Conservation (phyloP, 1,139 yeast genomes). For the Yamadazyma jaroonii region DNA sequence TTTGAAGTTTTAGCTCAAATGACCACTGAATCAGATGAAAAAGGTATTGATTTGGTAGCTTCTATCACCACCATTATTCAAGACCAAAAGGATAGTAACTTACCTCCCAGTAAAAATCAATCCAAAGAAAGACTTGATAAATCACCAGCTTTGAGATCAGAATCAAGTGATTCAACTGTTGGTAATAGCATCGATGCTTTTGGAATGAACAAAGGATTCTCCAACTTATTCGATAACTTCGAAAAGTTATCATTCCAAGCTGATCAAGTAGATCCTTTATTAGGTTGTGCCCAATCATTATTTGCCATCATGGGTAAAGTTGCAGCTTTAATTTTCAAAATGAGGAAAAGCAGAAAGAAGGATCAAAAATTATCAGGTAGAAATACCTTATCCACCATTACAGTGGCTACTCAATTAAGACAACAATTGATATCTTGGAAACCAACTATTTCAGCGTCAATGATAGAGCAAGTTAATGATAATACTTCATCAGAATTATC, state of each 20-base stretch:
- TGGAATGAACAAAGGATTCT: conserved; percentile 14
- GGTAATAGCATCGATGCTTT: conserved; percentile 11
- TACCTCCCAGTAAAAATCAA: neutral
- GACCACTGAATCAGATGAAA: conserved; percentile 53
- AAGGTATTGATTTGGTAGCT: conserved; percentile 42
- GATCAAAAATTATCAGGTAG: conserved; percentile 12
- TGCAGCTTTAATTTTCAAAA: conserved; percentile 52
- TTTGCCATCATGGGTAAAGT: conserved; percentile 64
- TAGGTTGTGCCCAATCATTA: conserved; percentile 64
- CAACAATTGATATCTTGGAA: conserved; percentile 54
- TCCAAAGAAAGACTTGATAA: conserved; percentile 10
- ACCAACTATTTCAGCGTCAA: conserved; percentile 40
- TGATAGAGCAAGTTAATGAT: conserved; percentile 25
- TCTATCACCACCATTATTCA: conserved; percentile 32
- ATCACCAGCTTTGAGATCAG: conserved; percentile 26
- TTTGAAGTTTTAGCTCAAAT: conserved; percentile 65
- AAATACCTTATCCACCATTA: conserved; percentile 47
- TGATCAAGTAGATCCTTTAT: conserved; percentile 56
- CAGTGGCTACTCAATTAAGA: conserved; percentile 54
- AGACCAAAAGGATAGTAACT: conserved; percentile 11
- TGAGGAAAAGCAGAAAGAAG: conserved; percentile 29
- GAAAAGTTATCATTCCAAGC: conserved; percentile 26
- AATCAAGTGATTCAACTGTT: conserved; percentile 22
- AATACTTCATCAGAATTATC: conserved; percentile 48
- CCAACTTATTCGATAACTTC: conserved; percentile 30